Percentiles rank a stretch among this genome's conserved stretches.
phyloP scores from a whole-genome alignment of 1,284 basidiomycete genomes.

The Leucoagaricus sp. region DNA sequence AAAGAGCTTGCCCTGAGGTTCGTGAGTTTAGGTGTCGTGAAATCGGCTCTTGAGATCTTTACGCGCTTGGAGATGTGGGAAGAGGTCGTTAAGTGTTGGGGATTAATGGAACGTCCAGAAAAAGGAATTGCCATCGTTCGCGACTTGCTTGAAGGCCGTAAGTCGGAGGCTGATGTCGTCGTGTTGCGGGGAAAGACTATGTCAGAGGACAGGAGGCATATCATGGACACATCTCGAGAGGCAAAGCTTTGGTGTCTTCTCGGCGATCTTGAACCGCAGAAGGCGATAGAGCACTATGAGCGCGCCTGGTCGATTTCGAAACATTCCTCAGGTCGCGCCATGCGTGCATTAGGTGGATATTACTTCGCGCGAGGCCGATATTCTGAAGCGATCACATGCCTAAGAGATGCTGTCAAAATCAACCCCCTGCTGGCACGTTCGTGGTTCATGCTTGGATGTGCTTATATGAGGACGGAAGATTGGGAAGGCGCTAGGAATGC shows the following conservation, averaged over 20 bases:
- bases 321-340: conserved; percentile 83
- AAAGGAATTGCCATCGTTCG: conserved; percentile 78
- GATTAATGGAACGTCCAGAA: conserved; percentile 76
- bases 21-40: conserved; percentile 80
- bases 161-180: conserved; percentile 79
- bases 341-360: conserved; percentile 87
- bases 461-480: conserved; percentile 76
- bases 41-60: conserved; percentile 89
- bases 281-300: conserved; percentile 74
- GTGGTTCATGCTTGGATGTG: conserved; percentile 97
- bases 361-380: conserved; percentile 76
- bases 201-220: conserved; percentile 42
- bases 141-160: conserved; percentile 82
- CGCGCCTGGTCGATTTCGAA: conserved; percentile 85
- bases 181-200: conserved; percentile 59
- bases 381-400: conserved; percentile 62
- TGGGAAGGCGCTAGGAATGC: conserved; percentile 86
- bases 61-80: conserved; percentile 97
- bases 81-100: conserved; percentile 86
- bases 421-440: conserved; percentile 86
- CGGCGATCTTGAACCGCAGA: conserved; percentile 84
- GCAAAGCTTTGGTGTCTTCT: conserved; percentile 96
- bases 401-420: conserved; percentile 79
- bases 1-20: conserved; percentile 84
- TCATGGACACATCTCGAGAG: conserved; percentile 70